These are phyloP conservation scores for Aegilops umbellulata DNA, from an alignment of 176 grass and related monocot species.

Conservation along the genomic window DNA sequence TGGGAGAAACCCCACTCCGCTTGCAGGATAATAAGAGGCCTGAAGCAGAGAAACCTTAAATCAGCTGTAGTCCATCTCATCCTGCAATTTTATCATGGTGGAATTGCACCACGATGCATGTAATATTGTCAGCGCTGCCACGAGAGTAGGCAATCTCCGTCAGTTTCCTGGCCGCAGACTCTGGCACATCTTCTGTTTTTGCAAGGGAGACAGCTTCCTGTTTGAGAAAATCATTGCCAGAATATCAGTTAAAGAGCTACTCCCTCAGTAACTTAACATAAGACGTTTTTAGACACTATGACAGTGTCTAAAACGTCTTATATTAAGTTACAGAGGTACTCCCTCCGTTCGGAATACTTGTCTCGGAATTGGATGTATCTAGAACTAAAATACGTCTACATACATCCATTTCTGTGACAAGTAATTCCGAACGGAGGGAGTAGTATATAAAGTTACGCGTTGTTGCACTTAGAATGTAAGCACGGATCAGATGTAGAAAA, in stretches of 20 bases:
- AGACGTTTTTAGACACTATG: too few species aligned
- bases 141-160: slow-evolving; percentile 59
- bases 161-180: slow-evolving; percentile 61
- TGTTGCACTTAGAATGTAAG: neutral
- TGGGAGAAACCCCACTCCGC: slow-evolving; percentile 1
- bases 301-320: too few species aligned
- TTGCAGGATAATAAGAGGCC: slow-evolving; percentile 44
- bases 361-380: too few species aligned
- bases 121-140: slow-evolving; percentile 75
- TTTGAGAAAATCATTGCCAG: slow-evolving; percentile 12
- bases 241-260: neutral
- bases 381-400: too few species aligned
- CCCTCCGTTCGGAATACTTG: too few species aligned
- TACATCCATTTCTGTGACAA: too few species aligned
- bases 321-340: too few species aligned
- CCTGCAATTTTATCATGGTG: slow-evolving; percentile 52
- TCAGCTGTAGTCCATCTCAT: slow-evolving; percentile 23
- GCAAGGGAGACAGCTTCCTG: slow-evolving; percentile 73
- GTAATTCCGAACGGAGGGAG: too few species aligned
- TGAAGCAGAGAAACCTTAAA: slow-evolving; percentile 41
- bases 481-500: neutral
- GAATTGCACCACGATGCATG: slow-evolving; percentile 84
- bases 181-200: slow-evolving; percentile 61
- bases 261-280: too few species aligned
- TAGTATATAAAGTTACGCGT: neutral